phyloP scores from a whole-genome alignment of 441 rosid genomes.

The Adansonia rubrostipa region DNA sequence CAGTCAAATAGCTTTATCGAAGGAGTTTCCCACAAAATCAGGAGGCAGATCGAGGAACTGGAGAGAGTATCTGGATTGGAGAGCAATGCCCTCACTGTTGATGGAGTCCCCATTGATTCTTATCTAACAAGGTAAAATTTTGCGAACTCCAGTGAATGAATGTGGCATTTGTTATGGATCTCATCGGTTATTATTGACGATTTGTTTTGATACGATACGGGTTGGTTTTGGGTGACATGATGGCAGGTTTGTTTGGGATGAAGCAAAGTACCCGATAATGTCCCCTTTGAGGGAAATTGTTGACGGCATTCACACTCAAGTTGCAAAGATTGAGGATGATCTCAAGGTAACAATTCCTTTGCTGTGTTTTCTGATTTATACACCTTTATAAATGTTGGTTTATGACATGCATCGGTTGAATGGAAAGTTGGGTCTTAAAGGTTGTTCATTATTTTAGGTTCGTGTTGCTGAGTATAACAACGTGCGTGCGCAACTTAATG shows the following conservation, averaged over 20 bases:
- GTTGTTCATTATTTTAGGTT: slow-evolving; percentile 54
- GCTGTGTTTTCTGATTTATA: not conserved
- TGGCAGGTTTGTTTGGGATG: slow-evolving; percentile 93
- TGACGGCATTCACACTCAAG: slow-evolving; percentile 75
- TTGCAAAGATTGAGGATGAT: slow-evolving; percentile 95
- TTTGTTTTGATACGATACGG: not conserved
- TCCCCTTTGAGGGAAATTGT: slow-evolving; percentile 87
- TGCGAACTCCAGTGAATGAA: not conserved
- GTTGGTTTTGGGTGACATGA: slow-evolving; percentile 29
- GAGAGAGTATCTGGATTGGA: slow-evolving; percentile 82
- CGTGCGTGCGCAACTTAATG: slow-evolving; percentile 91
- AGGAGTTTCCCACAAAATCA: slow-evolving; percentile 94
- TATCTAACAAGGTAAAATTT: slow-evolving; percentile 79
- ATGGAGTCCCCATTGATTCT: slow-evolving; percentile 93
- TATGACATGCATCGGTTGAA: not conserved
- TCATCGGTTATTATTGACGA: not conserved
- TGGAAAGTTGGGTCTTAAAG: not conserved
- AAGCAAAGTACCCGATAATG: slow-evolving; percentile 91
- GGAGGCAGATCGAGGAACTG: slow-evolving; percentile 94
- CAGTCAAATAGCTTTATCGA: slow-evolving; percentile 90
- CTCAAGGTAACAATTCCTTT: slow-evolving; percentile 65
- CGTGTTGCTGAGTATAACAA: slow-evolving; percentile 93
- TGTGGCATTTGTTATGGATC: not conserved
- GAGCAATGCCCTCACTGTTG: slow-evolving; percentile 81
- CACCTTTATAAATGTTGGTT: not conserved